Evolutionary conservation across 495 filamentous ascomycete genomes (phyloP), one percentile per base, ranked within the genome.

Genomic region (Penicillium bialowiezense): DNA sequence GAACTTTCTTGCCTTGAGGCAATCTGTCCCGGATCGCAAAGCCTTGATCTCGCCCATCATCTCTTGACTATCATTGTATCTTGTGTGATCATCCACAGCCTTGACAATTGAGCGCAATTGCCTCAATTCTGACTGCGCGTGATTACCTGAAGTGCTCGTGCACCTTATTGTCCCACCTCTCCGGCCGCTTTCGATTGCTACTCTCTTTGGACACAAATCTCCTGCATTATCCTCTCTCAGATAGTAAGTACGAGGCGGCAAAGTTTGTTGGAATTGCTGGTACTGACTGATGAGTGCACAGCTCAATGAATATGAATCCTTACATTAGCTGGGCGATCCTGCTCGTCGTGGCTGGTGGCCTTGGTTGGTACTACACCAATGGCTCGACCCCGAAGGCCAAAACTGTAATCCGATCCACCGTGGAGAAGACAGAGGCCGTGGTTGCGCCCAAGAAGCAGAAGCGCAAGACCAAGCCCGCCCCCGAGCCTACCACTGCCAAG

Each of bases 281-380:
- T 50, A 50, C 49, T 59, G 42, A 59, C 50, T 50, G 24, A 15
- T 43, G 15, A 44, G 34, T 43, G 55, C 50, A 50, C 29, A 41
- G 48, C 48, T 44, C 42, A n/a, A 54, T 52, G 61, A 71, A 64
- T 29, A 76, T 76, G 73, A 76, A 74, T 44, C 70, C 73, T 8
- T 76, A 71, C 57, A 45, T 75, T 19, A 75, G 71, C 55, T 88
- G 82, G 82, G 79, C 73, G 41, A 68, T 80, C 58, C 69, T 86
- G 56, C 57, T 84, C 39, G 73, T 72, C 20, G 62, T 78, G 35
- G 67, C 68, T 36, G 80, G 70, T 51, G 59, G 68, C 46, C 65
- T 76, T 14, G 72, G 71, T 31, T 76, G 68, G 65, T 73, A 76
- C 55, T 76, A 76, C 62, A 67, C 67, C 41, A 73, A 67, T 56